Base-by-base conservation (phyloP, 2,329 filamentous ascomycete species). In the Fusarium oxysporum region DNA sequence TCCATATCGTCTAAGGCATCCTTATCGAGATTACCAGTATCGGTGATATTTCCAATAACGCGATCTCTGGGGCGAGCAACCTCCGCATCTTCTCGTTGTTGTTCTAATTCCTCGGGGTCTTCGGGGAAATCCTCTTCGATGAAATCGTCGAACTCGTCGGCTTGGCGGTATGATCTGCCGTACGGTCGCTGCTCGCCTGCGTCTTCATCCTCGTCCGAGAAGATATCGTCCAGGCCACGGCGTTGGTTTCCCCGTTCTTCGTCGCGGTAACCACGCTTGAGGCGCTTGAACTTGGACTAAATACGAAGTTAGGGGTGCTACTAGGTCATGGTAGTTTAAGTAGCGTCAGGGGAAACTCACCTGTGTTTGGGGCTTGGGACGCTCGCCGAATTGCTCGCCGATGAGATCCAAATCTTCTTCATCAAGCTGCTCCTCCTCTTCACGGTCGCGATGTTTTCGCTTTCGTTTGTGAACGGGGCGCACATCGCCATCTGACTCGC, bases 351-450 rank as follows among this genome's bases (percentile, higher is more conserved):
- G 28, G n/a, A n/a, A 43, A 75, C 86, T 74, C 89, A 95, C 93
- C 88, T 96, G 91, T 71, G 91, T 83, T 51, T 91, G 86, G 35
- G 90, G 85, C 77, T 91, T 91, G 25, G 90, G 89, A 77, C 80
- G 78, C 61, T 81, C 92, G 3, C 92, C 91, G 73, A 92, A 90
- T 73, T 92, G 91, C 80, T 97, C 93, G 57, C 95, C 95, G 76
- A 99, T 98, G 62, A 99, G 87, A 80, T 98, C 96, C 65, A 99
- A 84, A 86, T 99, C 96, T 81, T 99, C 96, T 75, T 98, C 96
- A 76, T 98, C 96, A 13, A 99, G 89, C 68, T 94, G 93, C 69
- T 96, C 95, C 79, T 97, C 94, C 71, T 94, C 91, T 78, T 94
- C 93, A 62, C 93, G 92, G 80, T 97, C 93, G 55, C 88, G 85